Conservation (phyloP, 768 basidiomycete species). For the Multifurca ochricompacta region DNA sequence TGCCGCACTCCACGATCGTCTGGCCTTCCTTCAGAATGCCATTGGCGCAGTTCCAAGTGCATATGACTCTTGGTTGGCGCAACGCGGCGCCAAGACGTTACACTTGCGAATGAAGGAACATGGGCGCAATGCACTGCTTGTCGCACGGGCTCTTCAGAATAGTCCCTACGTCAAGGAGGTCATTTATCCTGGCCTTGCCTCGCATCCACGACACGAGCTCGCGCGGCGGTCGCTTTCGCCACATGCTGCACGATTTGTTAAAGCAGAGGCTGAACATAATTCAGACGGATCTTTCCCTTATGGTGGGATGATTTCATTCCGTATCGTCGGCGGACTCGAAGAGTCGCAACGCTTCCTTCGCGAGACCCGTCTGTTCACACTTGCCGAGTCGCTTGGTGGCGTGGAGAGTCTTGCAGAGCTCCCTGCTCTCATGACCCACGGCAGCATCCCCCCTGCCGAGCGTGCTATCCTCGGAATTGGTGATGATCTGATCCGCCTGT, state of each 20-base stretch:
- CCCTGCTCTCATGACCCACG: slow-evolving; percentile 87
- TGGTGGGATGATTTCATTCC: slow-evolving; percentile 82
- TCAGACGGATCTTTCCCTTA: slow-evolving; percentile 64
- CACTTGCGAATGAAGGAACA: slow-evolving; percentile 83
- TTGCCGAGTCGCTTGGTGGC: slow-evolving; percentile 88
- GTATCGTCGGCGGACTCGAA: slow-evolving; percentile 42
- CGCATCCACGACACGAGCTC: slow-evolving; percentile 56
- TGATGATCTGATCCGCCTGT: slow-evolving; percentile 67
- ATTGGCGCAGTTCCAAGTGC: slow-evolving; percentile 78
- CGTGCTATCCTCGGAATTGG: slow-evolving; percentile 67
- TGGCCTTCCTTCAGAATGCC: slow-evolving; percentile 88
- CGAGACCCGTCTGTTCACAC: slow-evolving; percentile 55
- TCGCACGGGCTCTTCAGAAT: slow-evolving; percentile 54
- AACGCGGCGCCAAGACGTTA: slow-evolving; percentile 88
- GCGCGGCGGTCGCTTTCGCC: slow-evolving; percentile 58
- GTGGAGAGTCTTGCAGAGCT: slow-evolving; percentile 88
- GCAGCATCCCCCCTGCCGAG: slow-evolving; percentile 60
- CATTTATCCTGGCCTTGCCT: slow-evolving; percentile 75
- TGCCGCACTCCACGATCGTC: slow-evolving; percentile 38
- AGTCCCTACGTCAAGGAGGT: slow-evolving; percentile 66
- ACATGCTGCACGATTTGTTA: slow-evolving; percentile 61
- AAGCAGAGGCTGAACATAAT: slow-evolving; percentile 28
- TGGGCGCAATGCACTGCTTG: slow-evolving; percentile 69
- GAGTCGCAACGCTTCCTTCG: slow-evolving; percentile 65
- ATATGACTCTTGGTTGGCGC: slow-evolving; percentile 85